Conservation (phyloP, 768 basidiomycete genomes). For the Pleurotus salmoneostramineus region DNA sequence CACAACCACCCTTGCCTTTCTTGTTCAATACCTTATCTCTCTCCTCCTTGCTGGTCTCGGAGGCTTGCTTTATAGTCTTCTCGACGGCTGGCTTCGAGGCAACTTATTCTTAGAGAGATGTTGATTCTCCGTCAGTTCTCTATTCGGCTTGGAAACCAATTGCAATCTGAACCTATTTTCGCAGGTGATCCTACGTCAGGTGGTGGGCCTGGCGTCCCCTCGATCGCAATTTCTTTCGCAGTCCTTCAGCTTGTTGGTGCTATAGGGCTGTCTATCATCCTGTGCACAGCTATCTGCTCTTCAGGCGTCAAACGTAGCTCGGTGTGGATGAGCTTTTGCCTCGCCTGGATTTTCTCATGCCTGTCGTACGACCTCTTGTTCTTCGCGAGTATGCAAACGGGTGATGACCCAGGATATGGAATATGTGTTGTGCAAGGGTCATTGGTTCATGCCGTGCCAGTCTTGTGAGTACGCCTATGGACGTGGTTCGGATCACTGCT, state of each 20-base stretch:
- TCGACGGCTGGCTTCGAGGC: not conserved
- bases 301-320: conserved; percentile 22
- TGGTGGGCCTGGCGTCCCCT: not conserved
- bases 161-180: not conserved
- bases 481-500: not conserved
- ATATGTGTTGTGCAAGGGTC: conserved; percentile 28
- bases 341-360: conserved; percentile 31
- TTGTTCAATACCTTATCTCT: no score
- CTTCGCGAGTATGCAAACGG: conserved; percentile 26
- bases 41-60: no score
- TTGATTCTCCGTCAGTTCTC: not conserved
- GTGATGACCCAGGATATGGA: conserved; percentile 13
- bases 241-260: conserved; percentile 25
- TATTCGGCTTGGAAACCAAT: not conserved
- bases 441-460: conserved; percentile 27
- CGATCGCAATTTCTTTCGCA: conserved; percentile 19
- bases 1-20: no score
- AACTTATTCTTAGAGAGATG: not conserved
- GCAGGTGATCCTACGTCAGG: not conserved
- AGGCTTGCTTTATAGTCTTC: no score
- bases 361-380: conserved; percentile 28
- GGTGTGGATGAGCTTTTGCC: conserved; percentile 31
- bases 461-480: conserved; percentile 20
- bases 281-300: conserved; percentile 22
- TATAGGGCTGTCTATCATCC: conserved; percentile 18